Conservation (phyloP, 169 alveolate species). For the Eimeria falciformis region DNA sequence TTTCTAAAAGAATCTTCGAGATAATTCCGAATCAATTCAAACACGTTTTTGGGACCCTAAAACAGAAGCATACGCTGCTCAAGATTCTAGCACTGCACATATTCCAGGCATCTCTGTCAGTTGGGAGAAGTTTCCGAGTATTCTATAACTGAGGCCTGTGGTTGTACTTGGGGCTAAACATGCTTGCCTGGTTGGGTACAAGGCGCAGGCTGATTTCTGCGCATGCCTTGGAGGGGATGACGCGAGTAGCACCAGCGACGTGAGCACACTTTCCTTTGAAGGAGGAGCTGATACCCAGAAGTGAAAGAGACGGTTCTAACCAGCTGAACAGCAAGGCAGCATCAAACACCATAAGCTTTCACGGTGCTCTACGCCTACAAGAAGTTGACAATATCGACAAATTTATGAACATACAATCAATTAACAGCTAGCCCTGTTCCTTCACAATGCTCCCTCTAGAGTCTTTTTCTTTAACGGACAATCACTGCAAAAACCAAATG, state of each 20-base stretch:
- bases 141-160: too few relatives aligned
- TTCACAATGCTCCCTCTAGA: neutral
- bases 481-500: neutral
- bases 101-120: too few relatives aligned
- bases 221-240: slow-evolving; percentile 66
- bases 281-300: slow-evolving; percentile 62
- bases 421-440: too few relatives aligned
- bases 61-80: neutral
- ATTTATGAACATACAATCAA: too few relatives aligned
- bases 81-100: too few relatives aligned
- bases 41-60: slow-evolving; percentile 51
- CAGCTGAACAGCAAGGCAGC: slow-evolving; percentile 32
- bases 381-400: too few relatives aligned
- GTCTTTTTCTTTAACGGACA: neutral
- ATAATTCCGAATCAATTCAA: slow-evolving; percentile 9
- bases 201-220: slow-evolving; percentile 71
- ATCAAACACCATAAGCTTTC: neutral
- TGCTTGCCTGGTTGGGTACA: slow-evolving; percentile 73
- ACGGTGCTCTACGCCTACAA: neutral
- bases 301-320: slow-evolving; percentile 69
- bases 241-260: slow-evolving; percentile 65
- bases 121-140: too few relatives aligned
- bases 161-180: neutral
- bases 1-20: neutral
- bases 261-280: slow-evolving; percentile 39